Percentiles rank a stretch among this genome's conserved stretches.
Conservation (phyloP, 192 early-diverging fungal genomes). For the Podila minutissima region DNA sequence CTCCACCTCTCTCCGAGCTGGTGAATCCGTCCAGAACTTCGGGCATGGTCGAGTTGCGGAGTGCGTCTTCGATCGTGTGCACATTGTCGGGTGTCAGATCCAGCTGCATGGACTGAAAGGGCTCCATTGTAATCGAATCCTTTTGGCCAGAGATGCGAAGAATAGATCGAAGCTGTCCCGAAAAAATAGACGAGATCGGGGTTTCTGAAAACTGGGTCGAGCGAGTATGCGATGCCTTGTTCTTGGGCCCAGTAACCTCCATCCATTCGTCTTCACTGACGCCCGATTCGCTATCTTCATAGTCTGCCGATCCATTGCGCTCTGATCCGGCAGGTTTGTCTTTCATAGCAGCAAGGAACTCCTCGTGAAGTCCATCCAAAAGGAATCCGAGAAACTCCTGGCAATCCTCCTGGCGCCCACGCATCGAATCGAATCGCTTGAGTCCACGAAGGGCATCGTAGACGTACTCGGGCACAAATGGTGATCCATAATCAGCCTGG, state of each 20-base stretch:
- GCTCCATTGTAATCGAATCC: slow-evolving; percentile 86
- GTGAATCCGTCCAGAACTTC: slow-evolving; percentile 88
- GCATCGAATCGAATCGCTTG: slow-evolving; percentile 83
- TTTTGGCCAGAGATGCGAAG: slow-evolving; percentile 76
- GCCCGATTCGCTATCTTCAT: slow-evolving; percentile 36
- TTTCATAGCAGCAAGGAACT: slow-evolving; percentile 65
- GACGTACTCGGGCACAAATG: slow-evolving; percentile 94
- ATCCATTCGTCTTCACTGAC: slow-evolving; percentile 76
- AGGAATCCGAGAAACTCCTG: slow-evolving; percentile 96
- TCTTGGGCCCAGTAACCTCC: slow-evolving; percentile 88
- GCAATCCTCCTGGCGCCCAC: slow-evolving; percentile 92
- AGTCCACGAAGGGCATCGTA: slow-evolving; percentile 86
- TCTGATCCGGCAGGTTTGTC: slow-evolving; percentile 23
- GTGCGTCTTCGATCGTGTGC: slow-evolving; percentile 84
- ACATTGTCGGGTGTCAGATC: slow-evolving; percentile 84
- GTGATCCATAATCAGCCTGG: slow-evolving; percentile 67
- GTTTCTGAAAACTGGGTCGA: slow-evolving; percentile 75
- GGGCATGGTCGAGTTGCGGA: slow-evolving; percentile 77
- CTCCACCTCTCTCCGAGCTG: slow-evolving; percentile 54
- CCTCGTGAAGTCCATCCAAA: slow-evolving; percentile 95
- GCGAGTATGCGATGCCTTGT: slow-evolving; percentile 75
- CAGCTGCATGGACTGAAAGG: slow-evolving; percentile 87
- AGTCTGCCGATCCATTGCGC: slow-evolving; percentile 11
- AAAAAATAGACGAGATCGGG: slow-evolving; percentile 89
- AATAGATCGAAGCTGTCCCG: slow-evolving; percentile 82